Evolutionary conservation across 805 yeast genomes (phyloP).

Genomic region (Sugiyamaella marilandica): DNA sequence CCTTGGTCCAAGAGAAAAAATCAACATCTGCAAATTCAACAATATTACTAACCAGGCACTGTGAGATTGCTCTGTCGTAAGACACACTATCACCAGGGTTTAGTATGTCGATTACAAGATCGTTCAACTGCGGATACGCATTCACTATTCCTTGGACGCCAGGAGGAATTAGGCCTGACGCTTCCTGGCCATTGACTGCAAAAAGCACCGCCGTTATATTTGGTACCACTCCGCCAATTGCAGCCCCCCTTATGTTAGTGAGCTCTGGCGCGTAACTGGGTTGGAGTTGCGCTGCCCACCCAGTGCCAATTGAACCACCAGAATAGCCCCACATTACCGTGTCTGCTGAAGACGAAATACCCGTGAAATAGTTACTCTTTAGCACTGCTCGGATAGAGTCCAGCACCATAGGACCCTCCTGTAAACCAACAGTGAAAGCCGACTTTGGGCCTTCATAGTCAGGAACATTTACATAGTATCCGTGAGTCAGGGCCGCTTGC

Average conservation of each 20-base stretch:
- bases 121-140: conserved; percentile 23
- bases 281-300: conserved; percentile 28
- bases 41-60: conserved; percentile 18
- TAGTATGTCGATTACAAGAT: neutral
- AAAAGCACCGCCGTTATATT: conserved; percentile 17
- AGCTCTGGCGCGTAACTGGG: conserved; percentile 28
- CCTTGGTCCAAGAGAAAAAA: conserved; percentile 17
- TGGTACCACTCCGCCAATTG: conserved; percentile 26
- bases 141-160: conserved; percentile 28
- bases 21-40: conserved; percentile 18
- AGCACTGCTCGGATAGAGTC: conserved; percentile 29
- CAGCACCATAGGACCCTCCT: conserved; percentile 27
- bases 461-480: conserved; percentile 16
- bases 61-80: conserved; percentile 14
- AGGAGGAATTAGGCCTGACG: conserved; percentile 24
- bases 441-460: conserved; percentile 21
- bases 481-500: conserved; percentile 14
- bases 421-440: conserved; percentile 20
- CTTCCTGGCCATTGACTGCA: conserved; percentile 20
- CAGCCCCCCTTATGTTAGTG: conserved; percentile 22
- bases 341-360: conserved; percentile 15
- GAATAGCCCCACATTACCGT: conserved; percentile 27
- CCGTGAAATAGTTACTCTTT: conserved; percentile 11
- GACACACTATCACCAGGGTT: conserved; percentile 3
- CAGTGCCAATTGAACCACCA: conserved; percentile 28